A percentile compares a stretch with the other conserved stretches of the same genome.
These are phyloP conservation scores for Solanum medicagineum DNA, from an alignment of 257 asterid genomes.

Conservation along the genomic window DNA sequence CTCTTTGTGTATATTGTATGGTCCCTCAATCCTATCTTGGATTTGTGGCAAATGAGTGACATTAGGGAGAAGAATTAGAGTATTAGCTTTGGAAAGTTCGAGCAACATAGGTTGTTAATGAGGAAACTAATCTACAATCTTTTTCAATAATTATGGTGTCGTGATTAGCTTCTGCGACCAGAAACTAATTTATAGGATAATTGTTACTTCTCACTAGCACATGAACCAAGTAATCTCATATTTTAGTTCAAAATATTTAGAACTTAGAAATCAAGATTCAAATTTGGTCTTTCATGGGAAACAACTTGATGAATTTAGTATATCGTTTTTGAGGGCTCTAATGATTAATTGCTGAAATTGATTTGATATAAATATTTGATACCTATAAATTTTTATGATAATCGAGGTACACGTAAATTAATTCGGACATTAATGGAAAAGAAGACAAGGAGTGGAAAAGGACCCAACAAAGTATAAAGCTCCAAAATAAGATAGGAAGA, in stretches of 20 bases:
- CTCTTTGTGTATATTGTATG: background rate
- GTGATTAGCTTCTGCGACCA: fast-evolving
- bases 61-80: background rate
- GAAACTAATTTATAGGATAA: background rate
- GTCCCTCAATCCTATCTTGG: background rate
- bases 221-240: background rate
- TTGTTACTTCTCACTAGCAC: background rate
- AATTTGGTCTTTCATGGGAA: background rate
- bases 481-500: background rate
- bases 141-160: background rate
- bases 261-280: background rate
- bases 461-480: background rate
- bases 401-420: background rate
- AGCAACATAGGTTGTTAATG: background rate
- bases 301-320: background rate
- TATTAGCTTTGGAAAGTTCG: background rate
- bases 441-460: background rate
- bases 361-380: background rate
- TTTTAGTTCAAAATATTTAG: background rate
- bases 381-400: background rate
- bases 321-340: background rate
- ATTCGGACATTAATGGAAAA: background rate
- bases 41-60: background rate
- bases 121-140: background rate
- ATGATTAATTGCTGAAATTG: no score